A percentile compares a stretch with the other conserved stretches of the same genome.
These are phyloP conservation scores for Coemansia sp. DNA, from an alignment of 192 early-diverging fungal species.

Conservation along the genomic window DNA sequence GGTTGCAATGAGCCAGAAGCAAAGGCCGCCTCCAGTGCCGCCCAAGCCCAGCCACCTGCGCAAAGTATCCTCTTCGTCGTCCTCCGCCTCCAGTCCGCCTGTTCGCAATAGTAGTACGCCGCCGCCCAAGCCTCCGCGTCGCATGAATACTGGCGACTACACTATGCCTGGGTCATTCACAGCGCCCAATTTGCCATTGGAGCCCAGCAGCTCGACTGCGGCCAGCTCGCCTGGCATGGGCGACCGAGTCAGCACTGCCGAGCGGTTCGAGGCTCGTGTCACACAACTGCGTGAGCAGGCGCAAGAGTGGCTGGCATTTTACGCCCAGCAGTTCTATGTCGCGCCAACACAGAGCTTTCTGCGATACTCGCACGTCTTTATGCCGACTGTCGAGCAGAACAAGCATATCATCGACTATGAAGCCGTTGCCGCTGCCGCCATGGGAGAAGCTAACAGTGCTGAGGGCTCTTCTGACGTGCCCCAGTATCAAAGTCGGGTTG, in stretches of 20 bases:
- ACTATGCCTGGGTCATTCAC: slow-evolving; percentile 1
- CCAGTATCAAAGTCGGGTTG: neutral
- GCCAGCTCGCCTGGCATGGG: slow-evolving; percentile 7
- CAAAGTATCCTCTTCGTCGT: neutral
- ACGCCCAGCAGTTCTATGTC: slow-evolving; percentile 54
- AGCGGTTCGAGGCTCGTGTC: slow-evolving; percentile 27
- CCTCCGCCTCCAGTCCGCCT: neutral
- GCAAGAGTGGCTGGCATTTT: slow-evolving; percentile 56
- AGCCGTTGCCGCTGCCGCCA: slow-evolving; percentile 18
- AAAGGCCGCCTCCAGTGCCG: slow-evolving; percentile 29
- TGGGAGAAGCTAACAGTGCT: slow-evolving; percentile 10
- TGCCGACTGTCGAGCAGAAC: slow-evolving; percentile 44
- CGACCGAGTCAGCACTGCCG: slow-evolving; percentile 12
- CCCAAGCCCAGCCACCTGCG: slow-evolving; percentile 43
- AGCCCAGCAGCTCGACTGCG: neutral
- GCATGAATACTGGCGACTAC: neutral
- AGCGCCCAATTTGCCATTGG: neutral
- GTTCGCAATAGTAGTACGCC: slow-evolving; percentile 5
- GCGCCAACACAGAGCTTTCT: slow-evolving; percentile 48
- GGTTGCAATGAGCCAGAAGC: too few relatives aligned
- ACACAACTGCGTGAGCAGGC: slow-evolving; percentile 41
- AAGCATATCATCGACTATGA: slow-evolving; percentile 54
- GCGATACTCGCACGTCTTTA: slow-evolving; percentile 32
- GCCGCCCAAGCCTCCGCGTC: slow-evolving; percentile 33
- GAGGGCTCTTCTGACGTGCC: neutral